These are phyloP conservation scores for Russula olivacea DNA, from an alignment of 768 basidiomycete genomes.

Conservation along the genomic window DNA sequence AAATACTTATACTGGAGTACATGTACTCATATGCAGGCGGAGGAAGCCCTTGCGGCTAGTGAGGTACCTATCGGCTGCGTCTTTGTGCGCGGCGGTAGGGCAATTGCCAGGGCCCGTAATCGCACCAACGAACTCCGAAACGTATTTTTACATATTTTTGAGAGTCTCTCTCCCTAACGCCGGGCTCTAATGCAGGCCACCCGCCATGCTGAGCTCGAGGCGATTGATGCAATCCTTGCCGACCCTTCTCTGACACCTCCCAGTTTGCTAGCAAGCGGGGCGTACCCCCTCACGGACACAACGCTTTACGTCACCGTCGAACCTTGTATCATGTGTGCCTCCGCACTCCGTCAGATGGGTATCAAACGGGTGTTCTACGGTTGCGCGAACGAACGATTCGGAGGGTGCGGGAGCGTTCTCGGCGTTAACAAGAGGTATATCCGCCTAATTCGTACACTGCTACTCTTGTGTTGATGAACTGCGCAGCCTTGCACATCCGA, in stretches of 20 bases:
- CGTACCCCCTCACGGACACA: conserved; percentile 68
- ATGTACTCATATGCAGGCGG: conserved; percentile 45
- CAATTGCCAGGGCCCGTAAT: conserved; percentile 86
- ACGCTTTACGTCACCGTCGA: conserved; percentile 97
- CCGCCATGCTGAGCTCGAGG: conserved; percentile 94
- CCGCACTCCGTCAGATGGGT: conserved; percentile 88
- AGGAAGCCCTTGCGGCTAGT: conserved; percentile 74
- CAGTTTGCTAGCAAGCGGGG: conserved; percentile 24
- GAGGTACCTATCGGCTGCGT: conserved; percentile 98
- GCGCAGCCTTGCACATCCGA: conserved; percentile 60
- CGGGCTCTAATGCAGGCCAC: conserved; percentile 61
- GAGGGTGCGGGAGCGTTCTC: conserved; percentile 92
- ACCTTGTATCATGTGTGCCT: conserved; percentile 99
- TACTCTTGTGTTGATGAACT: conserved; percentile 1
- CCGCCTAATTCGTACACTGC: background rate
- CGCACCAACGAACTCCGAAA: conserved; percentile 92
- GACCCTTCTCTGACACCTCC: conserved; percentile 52
- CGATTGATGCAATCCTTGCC: conserved; percentile 81
- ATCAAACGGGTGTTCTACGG: conserved; percentile 89
- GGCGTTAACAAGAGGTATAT: conserved; percentile 74
- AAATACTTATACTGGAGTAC: background rate
- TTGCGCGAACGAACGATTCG: conserved; percentile 92
- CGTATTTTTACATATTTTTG: conserved; percentile 40
- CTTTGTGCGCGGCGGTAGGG: conserved; percentile 70
- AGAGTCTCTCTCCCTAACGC: conserved; percentile 8